Evolutionary conservation across 306 rosid species (phyloP), one percentile per base, ranked within the genome.

Genomic region (Vigna angularis): DNA sequence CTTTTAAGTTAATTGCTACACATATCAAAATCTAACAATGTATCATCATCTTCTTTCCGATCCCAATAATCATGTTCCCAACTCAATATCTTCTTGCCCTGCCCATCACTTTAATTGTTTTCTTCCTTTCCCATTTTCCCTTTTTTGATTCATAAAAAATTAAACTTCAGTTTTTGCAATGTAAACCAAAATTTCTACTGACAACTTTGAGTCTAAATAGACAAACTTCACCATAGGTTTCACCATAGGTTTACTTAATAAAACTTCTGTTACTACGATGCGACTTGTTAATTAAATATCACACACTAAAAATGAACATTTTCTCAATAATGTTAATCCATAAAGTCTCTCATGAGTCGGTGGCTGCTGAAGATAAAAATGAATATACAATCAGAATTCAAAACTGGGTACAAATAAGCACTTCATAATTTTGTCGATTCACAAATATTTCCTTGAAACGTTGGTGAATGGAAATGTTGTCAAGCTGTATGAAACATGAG

Each of bases 41-140:
- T 28, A 74, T 74, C n/a, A 73, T 72, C n/a, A 66, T 73, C 34
- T 30, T 49, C 63, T n/a, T 47, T 57, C 14, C 2, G 45, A 84
- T 64, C 70, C 81, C 40, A 14, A 20, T 51, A 51, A 50, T 72
- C 36, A 82, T 70, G 66, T 40, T 45, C 32, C 77, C 66, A 67
- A 81, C 72, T 79, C 53, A 36, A 36, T 5, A 47, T 26, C 65
- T 28, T 28, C n/a, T 4, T 24, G 7, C 34, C 36, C 10, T 13
- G 12, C n/a, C 44, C 67, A 56, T 45, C 42, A 13, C 63, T 30
- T 30, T 14, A 15, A 13, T 28, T 13, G 1, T 15, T 63, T 22
- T 34, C 38, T 34, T 5, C 38, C 38, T 34, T 34, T 34, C 7
- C 7, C 38, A 4, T 34, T 34, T 36, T 36, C 42, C 38, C 7